Percentiles rank a stretch among this genome's conserved stretches.
Evolutionary conservation across 208 protist species (phyloP).

Genomic region (Entamoeba moshkovskii): DNA sequence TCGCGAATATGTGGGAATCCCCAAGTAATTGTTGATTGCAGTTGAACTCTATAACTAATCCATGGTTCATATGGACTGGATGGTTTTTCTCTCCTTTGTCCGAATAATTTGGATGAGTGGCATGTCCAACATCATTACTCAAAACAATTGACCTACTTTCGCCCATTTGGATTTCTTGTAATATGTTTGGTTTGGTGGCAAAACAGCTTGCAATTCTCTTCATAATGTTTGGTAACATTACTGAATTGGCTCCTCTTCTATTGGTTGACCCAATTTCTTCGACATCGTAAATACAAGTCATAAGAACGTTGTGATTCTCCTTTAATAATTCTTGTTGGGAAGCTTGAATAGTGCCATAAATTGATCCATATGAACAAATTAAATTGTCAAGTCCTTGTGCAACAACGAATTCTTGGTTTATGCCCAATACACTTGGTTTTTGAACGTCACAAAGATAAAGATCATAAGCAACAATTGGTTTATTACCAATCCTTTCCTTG

Average conservation of each 20-base stretch:
- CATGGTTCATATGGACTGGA: background rate
- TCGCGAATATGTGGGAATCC: background rate
- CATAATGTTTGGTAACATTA: background rate
- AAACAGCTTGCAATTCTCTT: background rate
- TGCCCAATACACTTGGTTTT: background rate
- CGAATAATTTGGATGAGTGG: background rate
- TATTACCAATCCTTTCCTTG: background rate
- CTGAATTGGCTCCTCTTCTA: slow-evolving; percentile 5
- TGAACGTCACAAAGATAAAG: background rate
- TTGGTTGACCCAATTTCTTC: slow-evolving; percentile 14
- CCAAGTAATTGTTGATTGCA: background rate
- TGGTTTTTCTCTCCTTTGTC: background rate
- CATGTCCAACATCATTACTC: background rate
- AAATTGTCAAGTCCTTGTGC: background rate
- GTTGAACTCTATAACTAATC: background rate
- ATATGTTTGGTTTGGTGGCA: background rate
- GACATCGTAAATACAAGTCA: slow-evolving; percentile 1
- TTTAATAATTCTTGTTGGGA: background rate
- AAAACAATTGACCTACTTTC: background rate
- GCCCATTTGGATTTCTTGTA: background rate
- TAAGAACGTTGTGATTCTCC: background rate
- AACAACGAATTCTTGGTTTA: background rate
- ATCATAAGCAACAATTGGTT: background rate
- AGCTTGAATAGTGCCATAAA: background rate
- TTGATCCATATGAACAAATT: background rate